Evolutionary conservation across 768 basidiomycete genomes (phyloP).

Genomic region (Calvatia gigantea): DNA sequence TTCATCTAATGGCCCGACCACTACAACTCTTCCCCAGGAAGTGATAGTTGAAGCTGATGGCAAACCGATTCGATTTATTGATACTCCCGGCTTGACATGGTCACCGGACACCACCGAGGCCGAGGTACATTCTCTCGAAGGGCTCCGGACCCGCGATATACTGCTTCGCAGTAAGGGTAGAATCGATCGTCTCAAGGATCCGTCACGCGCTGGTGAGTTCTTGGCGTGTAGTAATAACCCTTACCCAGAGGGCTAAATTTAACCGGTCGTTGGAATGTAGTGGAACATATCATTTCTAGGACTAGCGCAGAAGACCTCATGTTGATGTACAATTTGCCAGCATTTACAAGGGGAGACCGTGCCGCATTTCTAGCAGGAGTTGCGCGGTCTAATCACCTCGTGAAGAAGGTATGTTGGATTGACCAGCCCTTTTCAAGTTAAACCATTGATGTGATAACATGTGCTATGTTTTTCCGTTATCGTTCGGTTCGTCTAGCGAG

Average conservation of each 20-base stretch:
- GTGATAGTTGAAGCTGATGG: constrained; percentile 46
- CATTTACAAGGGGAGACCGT: constrained; percentile 65
- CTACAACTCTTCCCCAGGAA: constrained; percentile 66
- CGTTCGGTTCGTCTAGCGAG: constrained; percentile 45
- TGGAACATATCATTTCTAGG: constrained; percentile 63
- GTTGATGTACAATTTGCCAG: constrained; percentile 83
- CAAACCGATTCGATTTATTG: constrained; percentile 62
- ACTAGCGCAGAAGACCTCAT: constrained; percentile 81
- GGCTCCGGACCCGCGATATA: constrained; percentile 62
- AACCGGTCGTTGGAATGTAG: constrained; percentile 30
- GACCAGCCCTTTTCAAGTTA: constrained; percentile 13
- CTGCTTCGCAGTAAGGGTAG: constrained; percentile 76
- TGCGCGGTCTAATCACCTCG: constrained; percentile 68
- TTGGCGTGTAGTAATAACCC: neutral
- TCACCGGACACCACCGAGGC: constrained; percentile 44
- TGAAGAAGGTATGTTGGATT: constrained; percentile 62
- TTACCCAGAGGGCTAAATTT: neutral
- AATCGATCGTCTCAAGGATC: constrained; percentile 84
- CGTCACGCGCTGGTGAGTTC: constrained; percentile 60
- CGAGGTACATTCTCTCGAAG: constrained; percentile 31
- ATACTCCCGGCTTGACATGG: constrained; percentile 74
- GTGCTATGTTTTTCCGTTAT: constrained; percentile 10
- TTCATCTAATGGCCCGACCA: constrained; percentile 62
- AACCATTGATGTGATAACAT: neutral
- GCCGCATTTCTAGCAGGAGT: constrained; percentile 73